Conservation (phyloP, 768 basidiomycete species). For the Pisolithus microcarpus region DNA sequence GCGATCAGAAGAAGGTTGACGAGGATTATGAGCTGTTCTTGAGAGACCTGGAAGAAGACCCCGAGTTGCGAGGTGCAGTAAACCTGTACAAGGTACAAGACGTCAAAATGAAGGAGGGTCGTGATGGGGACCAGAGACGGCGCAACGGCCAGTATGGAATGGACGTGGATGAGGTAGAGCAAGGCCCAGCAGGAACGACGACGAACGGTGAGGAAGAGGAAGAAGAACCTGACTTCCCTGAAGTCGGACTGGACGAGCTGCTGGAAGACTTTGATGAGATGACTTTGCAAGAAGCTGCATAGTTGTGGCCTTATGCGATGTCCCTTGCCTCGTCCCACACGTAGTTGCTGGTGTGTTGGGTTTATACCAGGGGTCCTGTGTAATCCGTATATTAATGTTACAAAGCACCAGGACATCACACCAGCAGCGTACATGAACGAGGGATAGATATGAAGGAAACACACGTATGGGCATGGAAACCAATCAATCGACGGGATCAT, state of each 20-base stretch:
- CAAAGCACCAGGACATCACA: too few species aligned
- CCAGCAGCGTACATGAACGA: too few species aligned
- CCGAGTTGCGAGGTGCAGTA: constrained; percentile 78
- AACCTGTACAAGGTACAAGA: constrained; percentile 77
- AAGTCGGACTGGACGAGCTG: constrained; percentile 76
- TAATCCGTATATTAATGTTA: too few species aligned
- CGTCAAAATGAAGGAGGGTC: constrained; percentile 43
- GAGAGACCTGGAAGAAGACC: constrained; percentile 90
- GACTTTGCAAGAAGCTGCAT: constrained; percentile 50
- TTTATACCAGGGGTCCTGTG: too few species aligned
- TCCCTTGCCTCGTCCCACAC: background rate
- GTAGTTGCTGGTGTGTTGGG: too few species aligned
- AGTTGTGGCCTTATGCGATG: background rate
- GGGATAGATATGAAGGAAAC: too few species aligned
- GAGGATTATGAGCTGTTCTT: constrained; percentile 96
- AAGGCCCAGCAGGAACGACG: constrained; percentile 16
- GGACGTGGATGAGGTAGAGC: constrained; percentile 56
- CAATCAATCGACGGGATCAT: background rate
- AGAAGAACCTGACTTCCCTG: constrained; percentile 84
- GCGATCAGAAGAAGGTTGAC: constrained; percentile 89
- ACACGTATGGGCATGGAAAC: too few species aligned
- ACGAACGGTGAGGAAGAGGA: constrained; percentile 40
- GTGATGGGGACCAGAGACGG: constrained; percentile 11
- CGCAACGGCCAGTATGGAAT: constrained; percentile 35
- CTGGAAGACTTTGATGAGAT: constrained; percentile 90